A percentile compares a stretch with the other conserved stretches of the same genome.
Evolutionary conservation across 208 protist genomes (phyloP).

Genomic region (Crithidia sp.): DNA sequence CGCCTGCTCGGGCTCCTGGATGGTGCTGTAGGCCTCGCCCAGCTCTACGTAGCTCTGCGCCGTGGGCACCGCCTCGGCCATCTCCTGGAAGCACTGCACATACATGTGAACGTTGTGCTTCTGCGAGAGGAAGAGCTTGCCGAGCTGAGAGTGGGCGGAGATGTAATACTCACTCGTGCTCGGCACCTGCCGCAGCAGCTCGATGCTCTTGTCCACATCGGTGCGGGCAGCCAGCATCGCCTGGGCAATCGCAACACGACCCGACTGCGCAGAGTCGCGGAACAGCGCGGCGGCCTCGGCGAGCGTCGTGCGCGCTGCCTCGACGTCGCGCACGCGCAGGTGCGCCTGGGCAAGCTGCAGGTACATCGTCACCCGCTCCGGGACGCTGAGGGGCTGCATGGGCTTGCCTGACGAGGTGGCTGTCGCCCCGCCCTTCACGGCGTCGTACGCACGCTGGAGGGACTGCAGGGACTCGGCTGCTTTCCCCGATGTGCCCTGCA

Average conservation of each 20-base stretch:
- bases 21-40: constrained; percentile 87
- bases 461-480: constrained; percentile 69
- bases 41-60: constrained; percentile 82
- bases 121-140: constrained; percentile 87
- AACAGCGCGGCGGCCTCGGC: constrained; percentile 66
- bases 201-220: constrained; percentile 85
- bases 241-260: constrained; percentile 80
- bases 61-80: constrained; percentile 80
- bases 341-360: constrained; percentile 86
- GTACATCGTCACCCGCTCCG: constrained; percentile 89
- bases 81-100: constrained; percentile 90
- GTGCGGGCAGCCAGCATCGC: constrained; percentile 87
- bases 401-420: constrained; percentile 57
- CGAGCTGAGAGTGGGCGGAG: constrained; percentile 84
- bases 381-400: constrained; percentile 74
- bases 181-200: constrained; percentile 79
- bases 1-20: constrained; percentile 92
- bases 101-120: constrained; percentile 82
- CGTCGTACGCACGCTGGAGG: constrained; percentile 56
- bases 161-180: constrained; percentile 78
- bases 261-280: constrained; percentile 69
- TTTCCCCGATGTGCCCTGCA: constrained; percentile 75
- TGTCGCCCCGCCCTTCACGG: constrained; percentile 14
- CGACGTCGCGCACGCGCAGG: constrained; percentile 74
- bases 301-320: constrained; percentile 75